A percentile compares a stretch with the other conserved stretches of the same genome.
These are phyloP conservation scores for Colletotrichum coccodes DNA, from an alignment of 2,329 filamentous ascomycete genomes.

Conservation along the genomic window DNA sequence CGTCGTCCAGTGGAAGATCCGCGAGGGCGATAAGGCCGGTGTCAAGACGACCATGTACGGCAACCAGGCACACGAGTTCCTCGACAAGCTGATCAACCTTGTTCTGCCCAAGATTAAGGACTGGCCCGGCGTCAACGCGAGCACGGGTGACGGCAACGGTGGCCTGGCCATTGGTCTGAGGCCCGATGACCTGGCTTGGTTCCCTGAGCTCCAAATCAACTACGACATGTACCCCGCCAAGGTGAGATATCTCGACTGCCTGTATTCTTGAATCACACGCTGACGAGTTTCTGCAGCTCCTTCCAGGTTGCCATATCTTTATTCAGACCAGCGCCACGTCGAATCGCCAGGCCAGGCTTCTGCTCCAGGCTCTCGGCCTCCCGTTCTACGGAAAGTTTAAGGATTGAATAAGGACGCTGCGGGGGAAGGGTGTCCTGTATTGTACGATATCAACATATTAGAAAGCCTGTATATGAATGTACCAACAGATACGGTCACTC, in stretches of 20 bases:
- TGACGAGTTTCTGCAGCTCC: slow-evolving; percentile 64
- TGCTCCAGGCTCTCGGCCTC: slow-evolving; percentile 60
- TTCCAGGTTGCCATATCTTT: slow-evolving; percentile 85
- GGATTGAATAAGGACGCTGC: slow-evolving; percentile 39
- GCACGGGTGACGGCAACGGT: slow-evolving; percentile 85
- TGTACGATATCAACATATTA: slow-evolving; percentile 31
- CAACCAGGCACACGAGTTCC: slow-evolving; percentile 87
- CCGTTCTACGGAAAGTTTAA: slow-evolving; percentile 83
- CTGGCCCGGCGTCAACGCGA: slow-evolving; percentile 76
- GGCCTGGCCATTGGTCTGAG: slow-evolving; percentile 87
- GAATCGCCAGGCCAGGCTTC: slow-evolving; percentile 83
- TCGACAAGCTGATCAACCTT: slow-evolving; percentile 89
- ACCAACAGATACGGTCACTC: slow-evolving; percentile 30
- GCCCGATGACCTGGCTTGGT: slow-evolving; percentile 79
- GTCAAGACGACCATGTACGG: slow-evolving; percentile 82
- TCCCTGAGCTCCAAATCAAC: slow-evolving; percentile 95
- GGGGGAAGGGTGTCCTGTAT: not conserved
- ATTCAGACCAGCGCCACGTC: slow-evolving; percentile 87
- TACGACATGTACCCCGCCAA: slow-evolving; percentile 78
- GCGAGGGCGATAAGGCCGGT: slow-evolving; percentile 76
- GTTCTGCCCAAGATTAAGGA: slow-evolving; percentile 97
- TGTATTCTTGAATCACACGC: slow-evolving; percentile 60
- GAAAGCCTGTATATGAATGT: slow-evolving; percentile 33
- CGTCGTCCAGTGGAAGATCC: slow-evolving; percentile 80
- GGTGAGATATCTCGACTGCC: slow-evolving; percentile 29